These are phyloP conservation scores for Quercus parvula DNA, from an alignment of 306 rosid species.

Conservation along the genomic window DNA sequence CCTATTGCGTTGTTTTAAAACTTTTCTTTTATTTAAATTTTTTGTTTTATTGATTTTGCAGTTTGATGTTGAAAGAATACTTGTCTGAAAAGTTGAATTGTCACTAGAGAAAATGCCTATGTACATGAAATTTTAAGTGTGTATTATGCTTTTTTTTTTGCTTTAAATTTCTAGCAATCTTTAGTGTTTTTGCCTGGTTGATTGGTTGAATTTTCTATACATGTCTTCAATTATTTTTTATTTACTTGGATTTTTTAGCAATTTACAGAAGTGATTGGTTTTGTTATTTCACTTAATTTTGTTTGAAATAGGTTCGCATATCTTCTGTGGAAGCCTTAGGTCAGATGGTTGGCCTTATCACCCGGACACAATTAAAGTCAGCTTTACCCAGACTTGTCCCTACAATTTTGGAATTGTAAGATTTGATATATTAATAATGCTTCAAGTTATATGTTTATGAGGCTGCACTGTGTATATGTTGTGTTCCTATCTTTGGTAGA, in stretches of 20 bases:
- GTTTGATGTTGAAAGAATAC: background rate
- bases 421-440: conserved; percentile 20
- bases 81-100: background rate
- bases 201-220: background rate
- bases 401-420: conserved; percentile 92
- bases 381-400: conserved; percentile 91
- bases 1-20: background rate
- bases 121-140: background rate
- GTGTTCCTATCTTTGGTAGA: conserved; percentile 2
- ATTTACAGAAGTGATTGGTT: background rate
- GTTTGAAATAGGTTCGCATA: conserved; percentile 57
- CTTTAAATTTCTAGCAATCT: background rate
- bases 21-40: background rate
- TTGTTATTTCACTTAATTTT: conserved; percentile 10
- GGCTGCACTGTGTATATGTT: conserved; percentile 11
- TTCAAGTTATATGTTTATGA: conserved; percentile 7
- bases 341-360: conserved; percentile 89
- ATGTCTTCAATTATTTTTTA: conserved; percentile 4
- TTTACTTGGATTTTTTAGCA: conserved; percentile 11
- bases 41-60: background rate
- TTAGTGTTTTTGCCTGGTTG: background rate
- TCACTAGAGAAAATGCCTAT: background rate
- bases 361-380: conserved; percentile 75
- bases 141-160: background rate
- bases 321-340: conserved; percentile 93